These are phyloP conservation scores for Pirum gemmata DNA, from an alignment of 78 protist genomes.

Conservation along the genomic window DNA sequence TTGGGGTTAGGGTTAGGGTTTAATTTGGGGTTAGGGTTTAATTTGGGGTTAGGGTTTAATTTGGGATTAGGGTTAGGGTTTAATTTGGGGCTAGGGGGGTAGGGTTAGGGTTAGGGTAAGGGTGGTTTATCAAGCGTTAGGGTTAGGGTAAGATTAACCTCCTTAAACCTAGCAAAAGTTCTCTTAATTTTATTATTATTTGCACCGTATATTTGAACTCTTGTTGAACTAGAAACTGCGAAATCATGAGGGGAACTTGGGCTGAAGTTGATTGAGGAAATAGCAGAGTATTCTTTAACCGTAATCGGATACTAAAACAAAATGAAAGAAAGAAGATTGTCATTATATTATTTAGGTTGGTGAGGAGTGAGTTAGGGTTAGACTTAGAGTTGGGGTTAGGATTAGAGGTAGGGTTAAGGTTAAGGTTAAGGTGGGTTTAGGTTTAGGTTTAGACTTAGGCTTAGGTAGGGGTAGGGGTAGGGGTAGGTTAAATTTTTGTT, in stretches of 20 bases:
- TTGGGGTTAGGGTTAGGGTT: too few species aligned
- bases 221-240: slow-evolving; percentile 25
- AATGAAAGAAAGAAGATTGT: neutral
- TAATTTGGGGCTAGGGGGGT: too few species aligned
- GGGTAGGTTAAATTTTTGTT: too few species aligned
- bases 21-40: too few species aligned
- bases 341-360: neutral
- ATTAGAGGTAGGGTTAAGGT: slow-evolving; percentile 8
- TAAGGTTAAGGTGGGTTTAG: too few species aligned
- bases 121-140: neutral
- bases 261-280: slow-evolving; percentile 18
- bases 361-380: neutral
- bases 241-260: slow-evolving; percentile 37
- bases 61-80: too few species aligned
- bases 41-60: too few species aligned
- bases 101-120: too few species aligned
- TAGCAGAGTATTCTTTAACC: slow-evolving; percentile 11
- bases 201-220: slow-evolving; percentile 34
- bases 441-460: too few species aligned
- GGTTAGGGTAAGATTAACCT: neutral
- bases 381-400: too few species aligned
- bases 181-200: slow-evolving; percentile 31
- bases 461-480: too few species aligned
- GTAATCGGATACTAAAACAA: slow-evolving; percentile 25
- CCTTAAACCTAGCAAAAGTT: slow-evolving; percentile 39